Conservation (phyloP, 1,284 basidiomycete genomes). For the Pseudozyma thailandica region DNA sequence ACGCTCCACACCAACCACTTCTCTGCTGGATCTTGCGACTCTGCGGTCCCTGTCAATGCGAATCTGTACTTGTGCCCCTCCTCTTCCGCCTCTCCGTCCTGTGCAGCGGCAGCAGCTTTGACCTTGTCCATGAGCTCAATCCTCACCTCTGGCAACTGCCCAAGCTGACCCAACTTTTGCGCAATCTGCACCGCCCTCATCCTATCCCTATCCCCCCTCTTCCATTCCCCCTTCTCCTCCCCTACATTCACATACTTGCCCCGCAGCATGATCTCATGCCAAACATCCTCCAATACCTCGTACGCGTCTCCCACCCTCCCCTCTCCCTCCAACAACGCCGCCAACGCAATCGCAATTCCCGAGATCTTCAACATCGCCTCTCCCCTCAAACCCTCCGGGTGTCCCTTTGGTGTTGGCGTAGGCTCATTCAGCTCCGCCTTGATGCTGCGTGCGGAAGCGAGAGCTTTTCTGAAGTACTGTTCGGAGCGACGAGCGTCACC, state of each 20-base stretch:
- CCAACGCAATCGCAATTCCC: slow-evolving; percentile 66
- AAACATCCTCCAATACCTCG: slow-evolving; percentile 56
- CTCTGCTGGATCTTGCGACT: slow-evolving; percentile 54
- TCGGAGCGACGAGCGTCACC: slow-evolving; percentile 62
- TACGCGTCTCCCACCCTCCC: slow-evolving; percentile 45
- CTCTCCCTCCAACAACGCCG: slow-evolving; percentile 60
- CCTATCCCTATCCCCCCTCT: slow-evolving; percentile 43
- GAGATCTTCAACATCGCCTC: slow-evolving; percentile 63
- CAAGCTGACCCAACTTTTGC: slow-evolving; percentile 61
- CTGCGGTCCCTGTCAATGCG: slow-evolving; percentile 32
- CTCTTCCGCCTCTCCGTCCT: slow-evolving; percentile 11
- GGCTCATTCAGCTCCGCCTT: slow-evolving; percentile 43
- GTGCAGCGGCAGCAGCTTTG: background rate
- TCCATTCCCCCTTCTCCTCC: slow-evolving; percentile 23
- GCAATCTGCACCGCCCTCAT: slow-evolving; percentile 62
- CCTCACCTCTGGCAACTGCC: slow-evolving; percentile 45
- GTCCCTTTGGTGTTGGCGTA: slow-evolving; percentile 31
- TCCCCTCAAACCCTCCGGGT: slow-evolving; percentile 6
- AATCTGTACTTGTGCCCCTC: slow-evolving; percentile 19
- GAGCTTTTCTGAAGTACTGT: slow-evolving; percentile 57
- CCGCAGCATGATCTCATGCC: slow-evolving; percentile 49
- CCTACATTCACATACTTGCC: slow-evolving; percentile 18
- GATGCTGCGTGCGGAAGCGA: slow-evolving; percentile 43
- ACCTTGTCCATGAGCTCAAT: slow-evolving; percentile 19
- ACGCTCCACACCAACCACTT: slow-evolving; percentile 67